These are phyloP conservation scores for Kwoniella botswanensis DNA, from an alignment of 768 basidiomycete genomes.

Conservation along the genomic window DNA sequence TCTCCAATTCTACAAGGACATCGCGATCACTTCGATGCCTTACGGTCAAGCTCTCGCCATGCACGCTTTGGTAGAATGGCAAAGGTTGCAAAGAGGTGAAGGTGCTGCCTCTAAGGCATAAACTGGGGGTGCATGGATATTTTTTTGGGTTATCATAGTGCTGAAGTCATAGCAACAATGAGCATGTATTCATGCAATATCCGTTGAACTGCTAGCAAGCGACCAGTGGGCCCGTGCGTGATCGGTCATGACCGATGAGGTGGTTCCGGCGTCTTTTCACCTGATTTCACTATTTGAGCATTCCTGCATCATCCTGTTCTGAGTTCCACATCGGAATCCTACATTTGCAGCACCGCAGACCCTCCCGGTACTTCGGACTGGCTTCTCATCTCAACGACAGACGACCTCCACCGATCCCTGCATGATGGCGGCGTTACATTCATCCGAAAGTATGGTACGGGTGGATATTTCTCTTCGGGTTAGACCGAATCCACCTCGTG, in stretches of 20 bases:
- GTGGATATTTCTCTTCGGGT: background rate
- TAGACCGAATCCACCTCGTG: conserved; percentile 8
- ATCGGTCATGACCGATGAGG: no score
- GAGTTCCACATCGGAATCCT: no score
- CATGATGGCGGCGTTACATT: background rate
- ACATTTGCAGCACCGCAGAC: no score
- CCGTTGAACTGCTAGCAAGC: no score
- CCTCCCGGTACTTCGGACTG: background rate
- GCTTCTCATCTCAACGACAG: no score
- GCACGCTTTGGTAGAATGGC: conserved; percentile 63
- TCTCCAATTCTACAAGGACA: conserved; percentile 63
- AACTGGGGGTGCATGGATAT: background rate
- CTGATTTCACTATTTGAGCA: no score
- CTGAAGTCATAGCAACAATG: no score
- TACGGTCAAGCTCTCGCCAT: conserved; percentile 66
- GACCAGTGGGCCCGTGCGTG: no score
- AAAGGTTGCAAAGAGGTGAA: conserved; percentile 37
- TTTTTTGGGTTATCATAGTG: background rate
- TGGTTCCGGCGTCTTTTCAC: no score
- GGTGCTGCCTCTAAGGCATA: background rate
- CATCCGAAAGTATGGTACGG: background rate
- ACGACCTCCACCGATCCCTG: background rate
- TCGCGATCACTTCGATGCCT: conserved; percentile 67
- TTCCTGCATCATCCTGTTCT: no score
- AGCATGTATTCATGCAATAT: no score